phyloP scores from a whole-genome alignment of 352 stramenopile species.

The Phytophthora ramorum region DNA sequence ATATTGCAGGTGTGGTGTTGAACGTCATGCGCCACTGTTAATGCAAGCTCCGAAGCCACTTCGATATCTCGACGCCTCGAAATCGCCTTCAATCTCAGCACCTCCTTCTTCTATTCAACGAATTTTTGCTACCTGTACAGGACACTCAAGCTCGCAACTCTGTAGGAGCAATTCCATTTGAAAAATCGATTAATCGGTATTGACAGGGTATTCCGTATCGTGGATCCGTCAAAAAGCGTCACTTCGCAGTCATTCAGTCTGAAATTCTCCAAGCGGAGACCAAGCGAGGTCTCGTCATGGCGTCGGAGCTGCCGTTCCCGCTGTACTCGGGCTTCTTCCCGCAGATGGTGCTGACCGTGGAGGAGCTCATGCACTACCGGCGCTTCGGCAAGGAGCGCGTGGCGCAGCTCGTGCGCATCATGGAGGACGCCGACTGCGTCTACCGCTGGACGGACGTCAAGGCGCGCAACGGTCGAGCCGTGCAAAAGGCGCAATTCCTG shows the following conservation, averaged over 20 bases:
- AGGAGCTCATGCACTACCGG: constrained; percentile 80
- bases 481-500: constrained; percentile 66
- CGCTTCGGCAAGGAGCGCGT: constrained; percentile 75
- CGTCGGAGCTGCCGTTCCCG: constrained; percentile 53
- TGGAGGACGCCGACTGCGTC: constrained; percentile 75
- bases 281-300: constrained; percentile 8
- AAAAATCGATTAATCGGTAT: background rate
- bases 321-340: constrained; percentile 81
- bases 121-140: too few species aligned
- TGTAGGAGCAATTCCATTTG: background rate
- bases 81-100: too few species aligned
- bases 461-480: constrained; percentile 28
- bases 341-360: constrained; percentile 72
- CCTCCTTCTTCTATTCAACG: too few species aligned
- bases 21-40: too few species aligned
- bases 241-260: constrained; percentile 23
- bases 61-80: too few species aligned
- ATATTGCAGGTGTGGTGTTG: too few species aligned
- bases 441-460: constrained; percentile 71
- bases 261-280: constrained; percentile 14
- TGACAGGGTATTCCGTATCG: background rate
- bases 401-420: constrained; percentile 66
- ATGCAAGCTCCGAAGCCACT: too few species aligned
- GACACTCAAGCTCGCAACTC: too few species aligned
- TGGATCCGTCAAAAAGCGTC: constrained; percentile 19